These are phyloP conservation scores for Aspergillus bertholletiae DNA, from an alignment of 495 filamentous ascomycete genomes.

Conservation along the genomic window DNA sequence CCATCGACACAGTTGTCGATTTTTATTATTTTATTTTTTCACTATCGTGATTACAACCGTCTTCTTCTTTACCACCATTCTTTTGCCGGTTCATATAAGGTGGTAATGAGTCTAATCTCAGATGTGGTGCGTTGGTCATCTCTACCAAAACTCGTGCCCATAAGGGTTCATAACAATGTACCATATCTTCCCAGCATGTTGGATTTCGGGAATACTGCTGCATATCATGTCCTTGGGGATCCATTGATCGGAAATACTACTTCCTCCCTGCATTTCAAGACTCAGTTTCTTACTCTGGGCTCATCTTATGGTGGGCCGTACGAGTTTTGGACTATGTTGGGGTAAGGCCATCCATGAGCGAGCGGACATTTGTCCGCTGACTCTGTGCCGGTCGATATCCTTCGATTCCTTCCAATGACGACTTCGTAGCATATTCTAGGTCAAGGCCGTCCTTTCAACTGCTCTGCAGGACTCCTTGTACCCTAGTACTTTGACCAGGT, in stretches of 20 bases:
- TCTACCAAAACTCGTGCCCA: neutral
- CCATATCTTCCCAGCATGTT: neutral
- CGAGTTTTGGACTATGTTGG: neutral
- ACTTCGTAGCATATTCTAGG: too few species aligned
- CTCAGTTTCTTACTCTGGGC: too few species aligned
- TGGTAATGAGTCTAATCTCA: neutral
- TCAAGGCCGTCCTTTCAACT: too few species aligned
- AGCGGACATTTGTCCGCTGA: neutral
- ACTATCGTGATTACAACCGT: neutral
- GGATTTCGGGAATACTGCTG: too few species aligned
- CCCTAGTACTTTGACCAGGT: too few species aligned
- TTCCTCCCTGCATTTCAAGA: neutral
- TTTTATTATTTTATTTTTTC: constrained; percentile 27
- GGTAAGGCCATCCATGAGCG: neutral
- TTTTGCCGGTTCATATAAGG: neutral
- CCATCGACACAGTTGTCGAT: constrained; percentile 39
- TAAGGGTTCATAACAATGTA: neutral
- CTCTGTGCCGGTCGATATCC: too few species aligned
- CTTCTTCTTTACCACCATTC: neutral
- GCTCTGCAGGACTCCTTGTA: too few species aligned
- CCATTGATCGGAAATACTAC: too few species aligned
- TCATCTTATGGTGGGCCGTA: neutral
- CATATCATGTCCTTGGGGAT: too few species aligned
- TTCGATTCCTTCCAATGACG: too few species aligned
- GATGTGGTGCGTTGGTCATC: constrained; percentile 3